Evolutionary conservation across 179 eudicot genomes (phyloP).

Genomic region (Amaranthus tricolor): DNA sequence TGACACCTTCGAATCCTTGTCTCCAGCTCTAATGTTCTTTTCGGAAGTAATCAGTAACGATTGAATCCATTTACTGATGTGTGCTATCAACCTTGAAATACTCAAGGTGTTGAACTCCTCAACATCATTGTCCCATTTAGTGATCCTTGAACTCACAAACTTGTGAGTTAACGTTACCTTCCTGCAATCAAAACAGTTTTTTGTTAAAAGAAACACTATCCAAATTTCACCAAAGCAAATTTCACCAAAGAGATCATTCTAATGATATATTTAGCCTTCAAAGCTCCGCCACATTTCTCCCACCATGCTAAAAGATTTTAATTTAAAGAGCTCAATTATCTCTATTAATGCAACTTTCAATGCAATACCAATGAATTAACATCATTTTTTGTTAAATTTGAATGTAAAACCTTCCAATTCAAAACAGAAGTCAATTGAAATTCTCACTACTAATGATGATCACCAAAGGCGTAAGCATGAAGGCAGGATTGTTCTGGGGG

Average conservation of each 20-base stretch:
- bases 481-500: no score
- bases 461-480: no score
- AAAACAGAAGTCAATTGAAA: no score
- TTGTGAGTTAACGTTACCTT: constrained; percentile 62
- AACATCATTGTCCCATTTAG: constrained; percentile 28
- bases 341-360: not conserved
- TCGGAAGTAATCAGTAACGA: constrained; percentile 61
- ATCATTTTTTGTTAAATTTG: no score
- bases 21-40: constrained; percentile 51
- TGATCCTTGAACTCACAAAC: constrained; percentile 47
- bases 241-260: not conserved
- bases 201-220: not conserved
- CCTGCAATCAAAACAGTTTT: constrained; percentile 44
- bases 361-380: no score
- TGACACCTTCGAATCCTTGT: constrained; percentile 34
- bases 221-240: not conserved
- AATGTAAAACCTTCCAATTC: no score
- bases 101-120: constrained; percentile 45
- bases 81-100: constrained; percentile 43
- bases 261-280: not conserved
- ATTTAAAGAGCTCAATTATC: not conserved
- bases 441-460: no score
- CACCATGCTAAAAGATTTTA: not conserved
- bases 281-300: not conserved
- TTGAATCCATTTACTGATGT: constrained; percentile 68